Percentiles rank a stretch among this genome's conserved stretches.
Conservation (phyloP, 805 yeast species). For the Starmerella floricola region DNA sequence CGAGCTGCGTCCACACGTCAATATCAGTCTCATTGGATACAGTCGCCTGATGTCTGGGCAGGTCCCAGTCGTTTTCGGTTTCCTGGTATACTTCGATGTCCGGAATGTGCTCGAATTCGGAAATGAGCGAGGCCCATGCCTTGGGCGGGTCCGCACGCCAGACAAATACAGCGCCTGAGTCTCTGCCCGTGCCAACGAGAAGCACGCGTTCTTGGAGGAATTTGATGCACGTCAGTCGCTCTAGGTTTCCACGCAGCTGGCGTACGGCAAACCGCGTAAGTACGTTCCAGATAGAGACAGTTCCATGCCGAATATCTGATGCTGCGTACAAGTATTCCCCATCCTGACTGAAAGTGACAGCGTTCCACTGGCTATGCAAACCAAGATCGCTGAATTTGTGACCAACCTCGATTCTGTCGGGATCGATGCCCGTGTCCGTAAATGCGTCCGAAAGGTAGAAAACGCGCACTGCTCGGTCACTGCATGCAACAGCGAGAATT, state of each 20-base stretch:
- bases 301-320: constrained; percentile 10
- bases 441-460: constrained; percentile 7
- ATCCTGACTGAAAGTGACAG: constrained; percentile 10
- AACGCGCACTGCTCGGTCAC: constrained; percentile 13
- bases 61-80: constrained; percentile 15
- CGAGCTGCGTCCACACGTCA: constrained; percentile 13
- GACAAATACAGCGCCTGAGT: constrained; percentile 13
- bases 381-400: constrained; percentile 12
- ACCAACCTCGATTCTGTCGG: constrained; percentile 3
- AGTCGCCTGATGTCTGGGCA: neutral
- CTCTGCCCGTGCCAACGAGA: constrained; percentile 10
- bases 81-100: constrained; percentile 11
- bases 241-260: constrained; percentile 8
- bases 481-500: constrained; percentile 11
- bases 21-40: neutral
- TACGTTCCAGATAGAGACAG: constrained; percentile 15
- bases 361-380: constrained; percentile 10
- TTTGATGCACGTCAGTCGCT: constrained; percentile 7
- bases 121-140: constrained; percentile 13
- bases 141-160: constrained; percentile 15
- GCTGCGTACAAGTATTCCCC: constrained; percentile 18
- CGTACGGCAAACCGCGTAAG: constrained; percentile 4
- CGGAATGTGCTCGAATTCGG: constrained; percentile 13
- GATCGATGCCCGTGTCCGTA: neutral
- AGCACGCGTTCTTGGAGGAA: constrained; percentile 11